Percentiles rank a stretch among this genome's conserved stretches.
Conservation (phyloP, 2,329 filamentous ascomycete species). For the Zopfia rhizophila region DNA sequence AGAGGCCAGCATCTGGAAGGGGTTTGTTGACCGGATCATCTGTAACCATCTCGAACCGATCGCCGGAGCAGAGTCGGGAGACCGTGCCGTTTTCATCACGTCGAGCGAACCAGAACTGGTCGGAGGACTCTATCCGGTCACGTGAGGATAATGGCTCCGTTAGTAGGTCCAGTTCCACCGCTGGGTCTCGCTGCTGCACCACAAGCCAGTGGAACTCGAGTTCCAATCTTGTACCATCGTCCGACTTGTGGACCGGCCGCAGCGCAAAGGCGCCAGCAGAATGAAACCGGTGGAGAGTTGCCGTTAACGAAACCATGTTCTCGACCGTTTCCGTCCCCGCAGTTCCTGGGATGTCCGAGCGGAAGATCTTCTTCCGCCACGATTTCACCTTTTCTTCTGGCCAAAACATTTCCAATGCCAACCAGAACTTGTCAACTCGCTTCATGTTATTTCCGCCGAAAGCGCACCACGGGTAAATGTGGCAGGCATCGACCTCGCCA, state of each 20-base stretch:
- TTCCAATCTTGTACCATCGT: slow-evolving; percentile 4
- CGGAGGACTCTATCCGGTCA: slow-evolving; percentile 7
- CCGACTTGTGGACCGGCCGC: slow-evolving; percentile 4
- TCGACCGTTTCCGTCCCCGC: slow-evolving; percentile 5
- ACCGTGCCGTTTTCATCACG: slow-evolving; percentile 12
- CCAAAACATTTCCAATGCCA: slow-evolving; percentile 18
- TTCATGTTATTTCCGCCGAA: slow-evolving; percentile 14
- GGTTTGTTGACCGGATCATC: slow-evolving; percentile 24
- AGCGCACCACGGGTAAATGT: slow-evolving; percentile 31
- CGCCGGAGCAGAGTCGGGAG: slow-evolving; percentile 22
- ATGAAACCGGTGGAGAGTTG: slow-evolving; percentile 6
- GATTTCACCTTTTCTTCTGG: slow-evolving; percentile 11
- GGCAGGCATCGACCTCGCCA: slow-evolving; percentile 23
- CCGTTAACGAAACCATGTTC: slow-evolving; percentile 4
- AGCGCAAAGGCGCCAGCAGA: slow-evolving; percentile 6
- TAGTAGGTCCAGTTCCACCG: slow-evolving; percentile 1
- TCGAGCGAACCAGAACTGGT: slow-evolving; percentile 3
- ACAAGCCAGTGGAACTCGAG: slow-evolving; percentile 7
- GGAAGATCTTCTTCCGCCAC: slow-evolving; percentile 15
- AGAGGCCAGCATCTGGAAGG: slow-evolving; percentile 29
- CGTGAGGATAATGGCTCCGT: slow-evolving; percentile 7
- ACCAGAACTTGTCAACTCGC: slow-evolving; percentile 18
- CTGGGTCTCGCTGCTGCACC: slow-evolving; percentile 1
- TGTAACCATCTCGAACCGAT: slow-evolving; percentile 26
- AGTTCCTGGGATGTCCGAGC: slow-evolving; percentile 1